These are phyloP conservation scores for Ganoderma multipileum DNA, from an alignment of 1,284 basidiomycete genomes.

Conservation along the genomic window DNA sequence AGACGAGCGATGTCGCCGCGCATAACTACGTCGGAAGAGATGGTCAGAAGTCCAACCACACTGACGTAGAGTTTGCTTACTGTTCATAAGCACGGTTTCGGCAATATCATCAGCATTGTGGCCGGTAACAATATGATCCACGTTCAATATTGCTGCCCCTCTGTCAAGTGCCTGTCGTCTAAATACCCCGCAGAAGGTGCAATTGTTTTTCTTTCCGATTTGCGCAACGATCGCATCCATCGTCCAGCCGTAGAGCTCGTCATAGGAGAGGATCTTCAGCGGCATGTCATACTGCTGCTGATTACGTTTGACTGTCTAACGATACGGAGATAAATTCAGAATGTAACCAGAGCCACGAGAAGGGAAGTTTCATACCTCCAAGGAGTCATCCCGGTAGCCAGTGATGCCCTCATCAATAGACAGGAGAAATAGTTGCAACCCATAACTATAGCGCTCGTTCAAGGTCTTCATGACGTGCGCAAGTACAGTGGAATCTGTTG, in stretches of 20 bases:
- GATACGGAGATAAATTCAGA: conserved; percentile 17
- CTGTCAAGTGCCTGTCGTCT: conserved; percentile 95
- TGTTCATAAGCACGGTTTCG: conserved; percentile 99
- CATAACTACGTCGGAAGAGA: conserved; percentile 71
- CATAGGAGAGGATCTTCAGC: conserved; percentile 94
- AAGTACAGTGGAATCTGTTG: conserved; percentile 93
- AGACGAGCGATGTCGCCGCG: conserved; percentile 96
- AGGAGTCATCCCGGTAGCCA: conserved; percentile 96
- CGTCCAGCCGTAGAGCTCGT: conserved; percentile 98
- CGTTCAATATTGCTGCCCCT: conserved; percentile 87
- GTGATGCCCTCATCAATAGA: conserved; percentile 99
- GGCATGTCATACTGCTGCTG: conserved; percentile 95
- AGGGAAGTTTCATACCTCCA: conserved; percentile 69
- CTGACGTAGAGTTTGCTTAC: conserved; percentile 61
- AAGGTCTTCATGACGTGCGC: conserved; percentile 97
- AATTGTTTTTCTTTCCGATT: conserved; percentile 98
- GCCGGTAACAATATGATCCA: conserved; percentile 98
- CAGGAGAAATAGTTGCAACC: conserved; percentile 89
- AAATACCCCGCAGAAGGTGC: conserved; percentile 99
- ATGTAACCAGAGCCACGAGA: background rate
- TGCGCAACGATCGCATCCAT: conserved; percentile 97
- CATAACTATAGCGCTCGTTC: conserved; percentile 94
- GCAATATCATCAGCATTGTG: conserved; percentile 99
- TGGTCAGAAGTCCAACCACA: background rate
- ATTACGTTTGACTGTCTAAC: conserved; percentile 96